Conservation (phyloP, 2,329 filamentous ascomycete genomes). For the Aspergillus ochraceoroseus region DNA sequence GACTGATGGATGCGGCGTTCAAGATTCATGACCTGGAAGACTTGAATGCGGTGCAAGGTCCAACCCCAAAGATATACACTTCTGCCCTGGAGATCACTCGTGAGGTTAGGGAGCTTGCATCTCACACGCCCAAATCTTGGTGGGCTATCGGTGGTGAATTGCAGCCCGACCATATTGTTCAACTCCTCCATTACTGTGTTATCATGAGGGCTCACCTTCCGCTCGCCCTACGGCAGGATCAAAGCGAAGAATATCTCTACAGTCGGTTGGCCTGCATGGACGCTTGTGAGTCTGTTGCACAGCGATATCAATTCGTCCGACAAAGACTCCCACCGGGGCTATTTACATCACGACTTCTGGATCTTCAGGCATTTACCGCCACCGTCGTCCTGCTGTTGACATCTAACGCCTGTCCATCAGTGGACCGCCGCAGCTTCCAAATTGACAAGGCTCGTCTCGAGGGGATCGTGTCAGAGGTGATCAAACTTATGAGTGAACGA, state of each 20-base stretch:
- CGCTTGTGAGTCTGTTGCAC: constrained; percentile 16
- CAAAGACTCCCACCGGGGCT: constrained; percentile 15
- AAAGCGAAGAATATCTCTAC: constrained; percentile 14
- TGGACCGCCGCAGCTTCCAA: constrained; percentile 8
- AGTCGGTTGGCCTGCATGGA: constrained; percentile 19
- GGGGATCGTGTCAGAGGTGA: constrained; percentile 9
- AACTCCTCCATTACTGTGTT: constrained; percentile 16
- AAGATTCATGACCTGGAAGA: constrained; percentile 17
- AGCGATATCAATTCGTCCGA: constrained; percentile 13
- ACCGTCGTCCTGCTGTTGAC: constrained; percentile 15
- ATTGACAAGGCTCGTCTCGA: constrained; percentile 12
- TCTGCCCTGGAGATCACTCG: constrained; percentile 13
- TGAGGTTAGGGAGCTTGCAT: constrained; percentile 13
- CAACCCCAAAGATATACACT: constrained; percentile 8
- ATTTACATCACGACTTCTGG: constrained; percentile 15
- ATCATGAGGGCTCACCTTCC: constrained; percentile 19
- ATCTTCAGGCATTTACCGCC: constrained; percentile 19
- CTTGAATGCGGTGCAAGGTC: constrained; percentile 4
- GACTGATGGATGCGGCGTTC: constrained; percentile 12
- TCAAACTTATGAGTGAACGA: constrained; percentile 11
- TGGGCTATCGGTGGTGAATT: constrained; percentile 9
- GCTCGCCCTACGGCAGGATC: constrained; percentile 13
- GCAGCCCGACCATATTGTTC: constrained; percentile 15
- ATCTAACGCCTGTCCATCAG: constrained; percentile 9
- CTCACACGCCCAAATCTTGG: constrained; percentile 14